Conservation (phyloP, 305 asterid species). For the Plantago lanceolata region DNA sequence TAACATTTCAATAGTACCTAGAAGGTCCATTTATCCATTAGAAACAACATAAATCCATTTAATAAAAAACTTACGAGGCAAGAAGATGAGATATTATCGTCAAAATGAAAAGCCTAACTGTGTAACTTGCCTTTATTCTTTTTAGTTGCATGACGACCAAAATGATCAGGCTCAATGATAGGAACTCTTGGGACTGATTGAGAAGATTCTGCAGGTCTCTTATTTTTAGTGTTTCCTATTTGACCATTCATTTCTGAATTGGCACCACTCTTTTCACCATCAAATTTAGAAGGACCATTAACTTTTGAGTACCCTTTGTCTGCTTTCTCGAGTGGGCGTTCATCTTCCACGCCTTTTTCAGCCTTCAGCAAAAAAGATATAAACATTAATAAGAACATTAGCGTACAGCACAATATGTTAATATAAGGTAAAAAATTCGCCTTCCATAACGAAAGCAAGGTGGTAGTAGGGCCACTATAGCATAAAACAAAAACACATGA, state of each 20-base stretch:
- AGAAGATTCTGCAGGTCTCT: slow-evolving; percentile 20
- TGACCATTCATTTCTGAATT: slow-evolving; percentile 23
- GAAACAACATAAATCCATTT: neutral
- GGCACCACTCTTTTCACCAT: slow-evolving; percentile 12
- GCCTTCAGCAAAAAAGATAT: slow-evolving; percentile 21
- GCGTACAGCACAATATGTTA: neutral
- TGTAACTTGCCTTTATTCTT: slow-evolving; percentile 23
- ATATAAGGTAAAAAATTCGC: neutral
- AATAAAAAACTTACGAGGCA: neutral
- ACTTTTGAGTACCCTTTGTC: slow-evolving; percentile 27
- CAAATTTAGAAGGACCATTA: slow-evolving; percentile 26
- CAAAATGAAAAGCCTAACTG: slow-evolving; percentile 5
- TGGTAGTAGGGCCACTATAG: neutral
- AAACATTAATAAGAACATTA: neutral
- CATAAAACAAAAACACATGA: neutral
- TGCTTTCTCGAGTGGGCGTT: slow-evolving; percentile 35
- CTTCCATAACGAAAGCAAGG: neutral
- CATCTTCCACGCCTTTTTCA: slow-evolving; percentile 16
- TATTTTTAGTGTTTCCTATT: slow-evolving; percentile 19
- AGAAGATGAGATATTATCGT: neutral
- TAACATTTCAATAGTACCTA: slow-evolving; percentile 21
- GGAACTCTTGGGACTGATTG: slow-evolving; percentile 19
- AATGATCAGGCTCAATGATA: slow-evolving; percentile 18
- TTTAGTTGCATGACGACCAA: slow-evolving; percentile 11
- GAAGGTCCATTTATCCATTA: neutral